Evolutionary conservation across 2,329 filamentous ascomycete genomes (phyloP), one percentile per base, ranked within the genome.

Genomic region (Fusarium pilosicola): DNA sequence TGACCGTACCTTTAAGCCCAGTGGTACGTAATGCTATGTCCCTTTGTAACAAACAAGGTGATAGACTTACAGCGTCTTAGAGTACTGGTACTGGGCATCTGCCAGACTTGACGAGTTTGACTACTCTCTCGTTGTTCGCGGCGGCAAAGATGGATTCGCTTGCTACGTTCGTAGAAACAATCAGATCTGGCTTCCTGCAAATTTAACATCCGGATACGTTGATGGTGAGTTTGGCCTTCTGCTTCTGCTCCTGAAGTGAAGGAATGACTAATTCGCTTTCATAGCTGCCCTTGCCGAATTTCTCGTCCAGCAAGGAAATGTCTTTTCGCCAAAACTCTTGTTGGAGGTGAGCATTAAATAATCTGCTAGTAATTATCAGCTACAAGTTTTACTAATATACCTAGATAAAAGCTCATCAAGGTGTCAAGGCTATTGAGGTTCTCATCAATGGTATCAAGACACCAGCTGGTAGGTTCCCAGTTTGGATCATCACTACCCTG

Each of bases 41-140:
- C 3, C 9, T 17, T n/a, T 42, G 0, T 42, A 7, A 2, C 6
- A 42, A 7, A 2, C 6, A 42, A 5, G 3, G 0, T 6, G 9
- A n/a, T 6, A 5, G 0, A 15, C 41, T 42, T 42, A 24, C 9
- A 42, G 0, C 0, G 0, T 0, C 0, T 2, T 3, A 42, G 22
- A 17, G 9, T 42, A 42, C 22, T 42, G 14, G 22, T n/a, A 42
- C 7, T 42, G 22, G 41, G 9, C 39, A 5, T 42, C 39, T 15
- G 39, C 39, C 0, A 42, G 22, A n/a, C 39, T 42, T 2, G 22
- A 42, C 3, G 22, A 42, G 14, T 42, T 42, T 14, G 39, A 42
- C 22, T 15, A 42, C 41, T n/a, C 41, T 42, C 39, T 42, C 0
- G 22, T 42, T 42, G 14, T 42, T 42, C 22, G 9, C 13, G 39